Evolutionary conservation across 169 alveolate genomes (phyloP).

Genomic region (Babesia bigemina): DNA sequence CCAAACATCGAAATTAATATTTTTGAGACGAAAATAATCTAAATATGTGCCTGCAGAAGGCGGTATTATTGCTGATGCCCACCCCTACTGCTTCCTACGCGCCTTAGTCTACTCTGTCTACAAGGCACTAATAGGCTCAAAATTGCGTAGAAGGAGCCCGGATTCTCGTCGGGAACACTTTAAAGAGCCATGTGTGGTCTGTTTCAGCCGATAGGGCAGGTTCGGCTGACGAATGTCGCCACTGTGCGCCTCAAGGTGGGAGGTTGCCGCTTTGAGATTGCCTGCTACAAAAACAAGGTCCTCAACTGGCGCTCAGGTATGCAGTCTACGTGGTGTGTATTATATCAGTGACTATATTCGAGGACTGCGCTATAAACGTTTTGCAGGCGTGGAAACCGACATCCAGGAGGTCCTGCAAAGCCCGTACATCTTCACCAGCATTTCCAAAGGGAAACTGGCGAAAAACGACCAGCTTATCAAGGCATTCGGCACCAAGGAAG

Average conservation of each 20-base stretch:
- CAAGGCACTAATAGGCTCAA: neutral
- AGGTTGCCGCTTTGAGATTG: conserved; percentile 93
- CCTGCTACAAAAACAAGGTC: conserved; percentile 96
- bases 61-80: neutral
- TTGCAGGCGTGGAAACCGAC: conserved; percentile 87
- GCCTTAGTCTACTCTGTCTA: neutral
- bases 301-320: conserved; percentile 90
- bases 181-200: conserved; percentile 73
- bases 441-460: conserved; percentile 93
- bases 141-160: too few relatives aligned
- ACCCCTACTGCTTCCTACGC: neutral
- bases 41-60: neutral
- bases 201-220: conserved; percentile 92
- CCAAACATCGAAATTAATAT: too few relatives aligned
- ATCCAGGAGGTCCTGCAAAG: conserved; percentile 93
- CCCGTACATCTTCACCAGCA: conserved; percentile 89
- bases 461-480: conserved; percentile 84
- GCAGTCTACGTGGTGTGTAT: neutral
- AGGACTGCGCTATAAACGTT: neutral
- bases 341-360: conserved; percentile 1
- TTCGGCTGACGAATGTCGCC: conserved; percentile 94
- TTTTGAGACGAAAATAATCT: too few relatives aligned
- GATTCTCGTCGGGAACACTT: neutral
- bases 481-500: conserved; percentile 86
- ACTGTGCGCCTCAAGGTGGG: conserved; percentile 87